A percentile compares a stretch with the other conserved stretches of the same genome.
Evolutionary conservation across 176 grass and related monocot genomes (phyloP).

Genomic region (Oryza glaberrima): DNA sequence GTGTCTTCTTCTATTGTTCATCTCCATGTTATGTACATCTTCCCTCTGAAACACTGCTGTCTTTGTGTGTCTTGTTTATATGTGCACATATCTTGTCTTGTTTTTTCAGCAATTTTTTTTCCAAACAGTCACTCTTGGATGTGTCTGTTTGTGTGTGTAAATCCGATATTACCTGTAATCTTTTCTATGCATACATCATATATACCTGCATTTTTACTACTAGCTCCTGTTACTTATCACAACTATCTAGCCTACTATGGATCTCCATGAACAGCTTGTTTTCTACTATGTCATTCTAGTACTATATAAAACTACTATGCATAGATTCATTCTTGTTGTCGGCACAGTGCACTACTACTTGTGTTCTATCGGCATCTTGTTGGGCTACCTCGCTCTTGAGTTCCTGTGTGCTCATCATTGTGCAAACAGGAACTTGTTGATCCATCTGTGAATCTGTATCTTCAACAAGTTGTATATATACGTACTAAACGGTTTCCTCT

Average conservation of each 20-base stretch:
- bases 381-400: slow-evolving; percentile 1
- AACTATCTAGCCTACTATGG: slow-evolving; percentile 6
- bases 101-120: slow-evolving; percentile 8
- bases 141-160: not conserved
- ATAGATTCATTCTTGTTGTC: slow-evolving; percentile 10
- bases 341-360: slow-evolving; percentile 5
- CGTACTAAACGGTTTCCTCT: not conserved
- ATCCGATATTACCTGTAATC: not conserved
- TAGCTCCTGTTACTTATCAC: slow-evolving; percentile 9
- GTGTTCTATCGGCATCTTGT: slow-evolving; percentile 29
- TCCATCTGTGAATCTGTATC: slow-evolving; percentile 7
- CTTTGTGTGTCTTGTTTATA: slow-evolving; percentile 33
- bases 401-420: slow-evolving; percentile 32
- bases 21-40: slow-evolving; percentile 53
- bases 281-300: slow-evolving; percentile 25
- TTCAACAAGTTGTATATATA: not conserved
- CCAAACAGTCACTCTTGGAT: not conserved
- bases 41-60: slow-evolving; percentile 36
- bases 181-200: not conserved
- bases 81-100: slow-evolving; percentile 2
- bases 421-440: slow-evolving; percentile 13
- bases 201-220: not conserved
- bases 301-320: not conserved
- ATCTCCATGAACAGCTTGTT: slow-evolving; percentile 36
- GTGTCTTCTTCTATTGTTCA: slow-evolving; percentile 58